phyloP scores from a whole-genome alignment of 2,329 filamentous ascomycete genomes.

The Helotiales sp. region DNA sequence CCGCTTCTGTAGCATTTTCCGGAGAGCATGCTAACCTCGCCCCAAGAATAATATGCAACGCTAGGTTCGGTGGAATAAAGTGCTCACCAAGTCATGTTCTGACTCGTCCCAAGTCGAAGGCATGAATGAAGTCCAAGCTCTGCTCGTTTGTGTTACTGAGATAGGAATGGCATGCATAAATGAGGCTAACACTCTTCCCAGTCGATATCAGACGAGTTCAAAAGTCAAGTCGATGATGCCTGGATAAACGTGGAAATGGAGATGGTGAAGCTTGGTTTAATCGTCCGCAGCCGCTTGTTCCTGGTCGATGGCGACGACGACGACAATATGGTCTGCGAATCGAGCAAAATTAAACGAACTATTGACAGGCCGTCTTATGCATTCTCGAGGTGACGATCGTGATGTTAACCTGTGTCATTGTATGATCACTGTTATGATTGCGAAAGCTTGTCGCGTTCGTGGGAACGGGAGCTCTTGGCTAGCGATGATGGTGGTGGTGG shows the following conservation, averaged over 20 bases:
- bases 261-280: conserved; percentile 25
- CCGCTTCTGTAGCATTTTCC: not conserved
- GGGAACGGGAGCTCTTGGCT: not conserved
- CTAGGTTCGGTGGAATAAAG: not conserved
- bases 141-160: conserved; percentile 18
- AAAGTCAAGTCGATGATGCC: conserved; percentile 18
- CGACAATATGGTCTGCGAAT: not conserved
- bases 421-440: not conserved
- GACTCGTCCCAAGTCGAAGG: conserved; percentile 22
- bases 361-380: conserved; percentile 33
- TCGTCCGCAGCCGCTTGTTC: conserved; percentile 8
- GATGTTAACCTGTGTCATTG: conserved; percentile 3
- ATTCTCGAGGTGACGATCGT: conserved; percentile 28
- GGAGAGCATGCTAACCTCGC: conserved; percentile 22
- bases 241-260: conserved; percentile 32
- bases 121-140: conserved; percentile 32
- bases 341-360: conserved; percentile 25
- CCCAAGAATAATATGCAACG: conserved; percentile 14
- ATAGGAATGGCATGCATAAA: conserved; percentile 36
- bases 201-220: conserved; percentile 19
- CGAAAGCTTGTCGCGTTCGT: not conserved
- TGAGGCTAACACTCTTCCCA: conserved; percentile 31
- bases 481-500: not conserved
- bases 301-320: conserved; percentile 2
- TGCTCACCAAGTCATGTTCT: conserved; percentile 15